Evolutionary conservation across 441 rosid species (phyloP).

Genomic region (Corymbia citriodora): DNA sequence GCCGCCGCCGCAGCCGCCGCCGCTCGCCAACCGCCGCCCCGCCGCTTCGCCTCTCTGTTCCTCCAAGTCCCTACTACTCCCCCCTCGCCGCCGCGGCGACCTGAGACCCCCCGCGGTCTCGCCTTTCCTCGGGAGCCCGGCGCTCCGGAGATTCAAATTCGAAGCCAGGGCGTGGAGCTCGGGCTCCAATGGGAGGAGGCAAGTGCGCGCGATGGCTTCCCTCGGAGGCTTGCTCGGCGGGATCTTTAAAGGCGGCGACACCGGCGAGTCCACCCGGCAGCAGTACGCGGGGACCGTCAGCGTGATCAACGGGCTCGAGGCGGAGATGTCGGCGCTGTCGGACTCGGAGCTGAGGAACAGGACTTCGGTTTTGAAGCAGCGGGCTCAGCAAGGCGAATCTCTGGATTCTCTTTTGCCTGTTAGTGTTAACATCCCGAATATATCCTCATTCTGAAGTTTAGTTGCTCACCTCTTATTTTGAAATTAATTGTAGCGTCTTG

Average conservation of each 20-base stretch:
- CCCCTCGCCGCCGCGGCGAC: slow-evolving; percentile 6
- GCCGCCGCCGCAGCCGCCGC: slow-evolving; percentile 14
- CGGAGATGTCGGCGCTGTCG: slow-evolving; percentile 51
- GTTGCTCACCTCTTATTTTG: background rate
- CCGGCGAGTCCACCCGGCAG: slow-evolving; percentile 84
- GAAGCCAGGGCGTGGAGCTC: slow-evolving; percentile 18
- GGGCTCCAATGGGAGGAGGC: slow-evolving; percentile 11
- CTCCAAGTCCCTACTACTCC: slow-evolving; percentile 28
- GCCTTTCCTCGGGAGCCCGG: slow-evolving; percentile 30
- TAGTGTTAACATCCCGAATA: slow-evolving; percentile 2
- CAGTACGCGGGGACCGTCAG: slow-evolving; percentile 56
- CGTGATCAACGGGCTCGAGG: slow-evolving; percentile 52
- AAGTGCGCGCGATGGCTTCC: slow-evolving; percentile 49
- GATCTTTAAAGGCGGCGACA: slow-evolving; percentile 76
- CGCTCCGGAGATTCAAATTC: slow-evolving; percentile 5
- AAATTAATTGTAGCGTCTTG: background rate
- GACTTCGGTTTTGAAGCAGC: slow-evolving; percentile 63
- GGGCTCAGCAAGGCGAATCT: slow-evolving; percentile 72
- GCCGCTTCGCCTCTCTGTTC: slow-evolving; percentile 28
- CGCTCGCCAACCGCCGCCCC: slow-evolving; percentile 23
- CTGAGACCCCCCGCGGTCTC: slow-evolving; percentile 25
- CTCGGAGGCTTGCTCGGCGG: slow-evolving; percentile 80
- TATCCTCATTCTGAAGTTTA: background rate
- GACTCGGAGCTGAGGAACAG: slow-evolving; percentile 67
- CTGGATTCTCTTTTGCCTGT: slow-evolving; percentile 89